These are phyloP conservation scores for Erysiphe neolycopersici DNA, from an alignment of 2,329 filamentous ascomycete genomes.

Conservation along the genomic window DNA sequence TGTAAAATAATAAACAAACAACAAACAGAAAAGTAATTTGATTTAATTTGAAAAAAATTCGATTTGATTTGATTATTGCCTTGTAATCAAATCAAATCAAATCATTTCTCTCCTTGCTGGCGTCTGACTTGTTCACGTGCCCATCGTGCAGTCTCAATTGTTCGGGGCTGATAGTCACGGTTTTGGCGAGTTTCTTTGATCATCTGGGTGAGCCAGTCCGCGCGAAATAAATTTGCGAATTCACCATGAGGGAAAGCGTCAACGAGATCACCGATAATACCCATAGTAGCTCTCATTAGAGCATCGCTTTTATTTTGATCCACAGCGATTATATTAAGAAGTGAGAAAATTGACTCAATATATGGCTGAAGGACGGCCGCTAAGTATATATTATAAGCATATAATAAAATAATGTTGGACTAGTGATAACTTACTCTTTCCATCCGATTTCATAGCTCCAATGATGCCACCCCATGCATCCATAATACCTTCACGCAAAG, in stretches of 20 bases:
- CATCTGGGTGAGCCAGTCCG: slow-evolving; percentile 71
- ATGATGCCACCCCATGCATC: slow-evolving; percentile 97
- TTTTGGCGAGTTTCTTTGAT: slow-evolving; percentile 82
- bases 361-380: slow-evolving; percentile 37
- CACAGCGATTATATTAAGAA: slow-evolving; percentile 53
- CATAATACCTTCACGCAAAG: slow-evolving; percentile 90
- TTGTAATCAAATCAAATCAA: no score
- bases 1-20: no score
- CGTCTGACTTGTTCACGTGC: slow-evolving; percentile 93
- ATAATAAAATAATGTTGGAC: neutral
- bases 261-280: slow-evolving; percentile 85
- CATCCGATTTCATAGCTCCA: slow-evolving; percentile 65
- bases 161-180: slow-evolving; percentile 61
- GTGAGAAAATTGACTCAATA: slow-evolving; percentile 62
- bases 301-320: slow-evolving; percentile 79
- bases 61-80: no score
- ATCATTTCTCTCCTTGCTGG: slow-evolving; percentile 26
- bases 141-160: slow-evolving; percentile 88
- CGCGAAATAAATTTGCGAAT: slow-evolving; percentile 57
- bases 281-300: slow-evolving; percentile 82
- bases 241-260: slow-evolving; percentile 85
- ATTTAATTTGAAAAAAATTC: no score
- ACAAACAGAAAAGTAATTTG: no score
- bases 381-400: neutral
- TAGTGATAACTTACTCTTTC: slow-evolving; percentile 34